Evolutionary conservation across 257 asterid species (phyloP), one percentile per base, ranked within the genome.

Genomic region (Ophiorrhiza pumila): DNA sequence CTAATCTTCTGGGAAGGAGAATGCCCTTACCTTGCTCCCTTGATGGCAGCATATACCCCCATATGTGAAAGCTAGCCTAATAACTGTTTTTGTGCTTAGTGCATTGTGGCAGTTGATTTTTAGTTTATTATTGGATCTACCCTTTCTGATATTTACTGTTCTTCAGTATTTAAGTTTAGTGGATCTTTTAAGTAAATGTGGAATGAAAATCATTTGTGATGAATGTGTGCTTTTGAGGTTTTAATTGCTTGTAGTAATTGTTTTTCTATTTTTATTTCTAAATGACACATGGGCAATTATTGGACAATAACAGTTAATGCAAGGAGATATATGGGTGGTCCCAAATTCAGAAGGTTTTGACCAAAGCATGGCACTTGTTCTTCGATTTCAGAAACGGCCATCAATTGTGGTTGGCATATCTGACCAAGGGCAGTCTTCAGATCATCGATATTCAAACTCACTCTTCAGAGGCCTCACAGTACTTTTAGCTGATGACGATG

Each of bases 281-380:
- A 32, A 41, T 76, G 57, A 70, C 76, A 31, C 17, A 60, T 65
- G 11, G 13, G 4, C 3, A 37, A 46, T 42, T 37, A 63, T 35
- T 39, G 52, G 7, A 18, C 23, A 41, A 59, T 71, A 62, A 75
- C 98, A 95, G 99, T 76, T 92, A 74, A 95, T 95, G 99, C 97
- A 92, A 86, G 99, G 99, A 62, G 97, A 95, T 71, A 85, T 95
- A 11, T 87, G 96, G 91, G 85, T 82, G 68, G 74, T 77, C 50
- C 76, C 92, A 1, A 85, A 85, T 80, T 85, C 90, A 0, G 92
- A 84, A 43, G 96, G 87, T 71, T 90, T 81, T 34, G 90, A 88
- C 75, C 90, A 85, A 80, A 81, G 94, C 88, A 90, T 92, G 96
- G 90, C 90, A 25, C 90, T 95, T 5, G 83, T 83, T 78, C 80